phyloP scores from a whole-genome alignment of 345 rosid species.

The Gossypium thurberi region DNA sequence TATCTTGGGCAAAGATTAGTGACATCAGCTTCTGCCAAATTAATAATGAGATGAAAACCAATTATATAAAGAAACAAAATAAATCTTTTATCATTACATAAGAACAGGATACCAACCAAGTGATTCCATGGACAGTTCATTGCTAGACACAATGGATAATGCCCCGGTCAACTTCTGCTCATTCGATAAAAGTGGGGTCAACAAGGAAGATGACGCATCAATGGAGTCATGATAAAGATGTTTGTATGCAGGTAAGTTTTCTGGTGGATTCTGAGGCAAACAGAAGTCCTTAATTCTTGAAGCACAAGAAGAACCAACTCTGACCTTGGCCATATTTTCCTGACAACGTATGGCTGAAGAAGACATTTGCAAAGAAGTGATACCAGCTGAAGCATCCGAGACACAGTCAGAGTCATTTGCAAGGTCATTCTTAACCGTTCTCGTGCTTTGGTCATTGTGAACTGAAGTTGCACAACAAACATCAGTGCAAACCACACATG shows the following conservation, averaged over 20 bases:
- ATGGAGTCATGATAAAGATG: conserved; percentile 2
- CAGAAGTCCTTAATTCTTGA: conserved; percentile 9
- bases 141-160: conserved; percentile 13
- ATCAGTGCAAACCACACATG: conserved; percentile 4
- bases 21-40: conserved; percentile 10
- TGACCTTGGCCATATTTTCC: conserved; percentile 8
- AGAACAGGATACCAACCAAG: conserved; percentile 30
- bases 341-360: not conserved
- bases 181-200: conserved; percentile 3
- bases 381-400: conserved; percentile 10
- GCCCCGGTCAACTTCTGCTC: conserved; percentile 18
- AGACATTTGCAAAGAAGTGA: not conserved
- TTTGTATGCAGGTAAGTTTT: conserved; percentile 12
- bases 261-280: conserved; percentile 14
- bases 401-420: conserved; percentile 1
- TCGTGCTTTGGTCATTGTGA: not conserved
- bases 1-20: not conserved
- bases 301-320: conserved; percentile 10
- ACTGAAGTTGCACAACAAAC: conserved; percentile 13
- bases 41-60: not conserved
- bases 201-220: conserved; percentile 1
- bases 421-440: not conserved
- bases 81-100: not conserved
- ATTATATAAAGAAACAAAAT: not conserved
- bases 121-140: conserved; percentile 21